Base-by-base conservation (phyloP, 768 basidiomycete genomes). In the Cystofilobasidium ferigula region DNA sequence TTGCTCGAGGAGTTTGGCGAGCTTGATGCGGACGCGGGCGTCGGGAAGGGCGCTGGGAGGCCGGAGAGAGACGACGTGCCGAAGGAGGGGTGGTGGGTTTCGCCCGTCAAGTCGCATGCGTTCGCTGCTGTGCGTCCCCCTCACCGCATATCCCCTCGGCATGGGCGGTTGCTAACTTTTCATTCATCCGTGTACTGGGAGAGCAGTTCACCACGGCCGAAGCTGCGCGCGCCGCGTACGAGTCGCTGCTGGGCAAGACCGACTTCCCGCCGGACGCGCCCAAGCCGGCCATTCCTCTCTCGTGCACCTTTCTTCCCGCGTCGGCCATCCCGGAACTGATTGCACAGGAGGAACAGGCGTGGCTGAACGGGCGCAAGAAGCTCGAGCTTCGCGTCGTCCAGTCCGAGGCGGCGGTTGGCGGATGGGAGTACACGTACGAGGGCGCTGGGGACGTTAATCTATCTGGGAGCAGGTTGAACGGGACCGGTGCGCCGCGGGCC, bases 291-390 rank as follows among this genome's bases (percentile, higher is more conserved):
- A 34, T 38, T 1, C 26, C 60, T 30, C 57, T 77, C 20, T 63
- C 70, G 13, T 70, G 75, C 14, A 67, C 72, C n/a, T 77, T 76
- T 61, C 58, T 77, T 12, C 70, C 73, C 12, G 67, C 73, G 14
- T 70, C 70, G 4, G 38, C 64, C 43, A 72, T 77, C 2, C 26
- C 56, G 18, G 61, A 48, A 8, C 61, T 77, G 36, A 71, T 77
- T n/a, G 61, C 69, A 28, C 42, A 68, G 51, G 76, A 77, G 65
- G 72, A 76, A 58, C 35, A 48, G 4, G 75, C 75, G 8, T 77
- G 76, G 76, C 43, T 62, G 3, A 69, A 73, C 20, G 76, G 76
- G 9, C 69, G 75, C 38, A 69, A 73, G 63, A 75, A 74, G 67
- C 60, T 77, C n/a, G 59, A 57, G 2, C 64, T 77, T 47, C 64